These are phyloP conservation scores for Aphanoascus verrucosus DNA, from an alignment of 2,329 filamentous ascomycete genomes.

Conservation along the genomic window DNA sequence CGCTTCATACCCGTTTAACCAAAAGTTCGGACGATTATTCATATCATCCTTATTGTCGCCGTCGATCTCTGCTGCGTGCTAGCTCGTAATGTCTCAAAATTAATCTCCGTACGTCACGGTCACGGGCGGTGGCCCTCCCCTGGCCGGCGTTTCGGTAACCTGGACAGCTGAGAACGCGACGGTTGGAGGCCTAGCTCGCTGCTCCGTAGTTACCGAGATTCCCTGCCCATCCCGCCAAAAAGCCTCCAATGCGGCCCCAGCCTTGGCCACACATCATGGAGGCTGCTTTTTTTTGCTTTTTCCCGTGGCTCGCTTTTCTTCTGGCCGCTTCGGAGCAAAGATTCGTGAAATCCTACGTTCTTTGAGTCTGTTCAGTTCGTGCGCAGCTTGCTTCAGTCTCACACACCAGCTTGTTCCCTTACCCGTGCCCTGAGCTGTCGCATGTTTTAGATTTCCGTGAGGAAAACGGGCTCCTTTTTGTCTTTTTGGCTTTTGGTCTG, in stretches of 20 bases:
- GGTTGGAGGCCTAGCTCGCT: no score
- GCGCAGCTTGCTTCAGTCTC: no score
- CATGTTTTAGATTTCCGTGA: not conserved
- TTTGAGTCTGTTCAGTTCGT: not conserved
- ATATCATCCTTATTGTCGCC: no score
- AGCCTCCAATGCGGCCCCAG: not conserved
- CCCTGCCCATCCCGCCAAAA: not conserved
- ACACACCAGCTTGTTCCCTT: not conserved
- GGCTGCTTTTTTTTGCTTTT: not conserved
- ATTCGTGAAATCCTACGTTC: not conserved
- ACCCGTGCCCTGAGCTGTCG: not conserved
- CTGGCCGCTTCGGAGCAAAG: not conserved
- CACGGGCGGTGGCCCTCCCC: not conserved
- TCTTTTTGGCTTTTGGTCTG: not conserved
- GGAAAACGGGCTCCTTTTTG: not conserved
- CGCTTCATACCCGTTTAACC: no score
- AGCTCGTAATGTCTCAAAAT: no score
- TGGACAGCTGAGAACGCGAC: not conserved
- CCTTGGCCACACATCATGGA: not conserved
- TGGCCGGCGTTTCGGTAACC: constrained; percentile 1
- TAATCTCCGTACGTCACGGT: not conserved
- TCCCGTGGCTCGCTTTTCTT: constrained; percentile 1
- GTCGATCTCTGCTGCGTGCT: no score
- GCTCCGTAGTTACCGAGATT: not conserved
- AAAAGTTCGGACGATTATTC: no score